Evolutionary conservation across 2,329 filamentous ascomycete genomes (phyloP), one percentile per base, ranked within the genome.

Genomic region (Cladosporium sp.): DNA sequence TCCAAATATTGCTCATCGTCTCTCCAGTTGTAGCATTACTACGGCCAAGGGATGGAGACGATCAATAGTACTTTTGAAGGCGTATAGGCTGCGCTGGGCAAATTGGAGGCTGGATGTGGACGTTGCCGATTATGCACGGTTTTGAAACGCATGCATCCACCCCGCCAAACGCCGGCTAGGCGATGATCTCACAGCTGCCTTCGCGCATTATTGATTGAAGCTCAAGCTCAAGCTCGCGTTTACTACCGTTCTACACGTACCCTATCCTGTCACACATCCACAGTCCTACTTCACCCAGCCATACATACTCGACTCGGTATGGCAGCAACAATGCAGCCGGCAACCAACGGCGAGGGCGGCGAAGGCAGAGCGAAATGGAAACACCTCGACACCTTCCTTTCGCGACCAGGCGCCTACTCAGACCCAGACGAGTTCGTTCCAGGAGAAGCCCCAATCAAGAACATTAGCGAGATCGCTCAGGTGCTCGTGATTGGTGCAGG

Each of bases 331-430:
- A 51, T 56, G 52, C 50, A 55, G 32, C 50, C 58, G 2, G 57
- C 54, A 41, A 54, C 43, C 15, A 65, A 51, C 63, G 67, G 50
- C 57, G 75, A 78, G 43, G 30, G 18, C 32, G 32, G 18, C 13
- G n/a, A 11, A 29, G 41, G 38, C 48, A 53, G 55, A 27, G 53
- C 52, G 20, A 55, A 56, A 52, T 62, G 90, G 90, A 84, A 82
- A 68, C 85, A 95, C 67, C 79, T 97, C 51, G 83, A 97, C 70
- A 84, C 79, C 55, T 83, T 96, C 57, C 79, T 95, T 50, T 83
- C 78, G 52, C 84, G 83, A 27, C 73, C 78, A 3, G 92, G 93
- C 1, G 89, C 93, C 1, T 95, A 88, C 67, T 91, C 86, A 29
- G 85, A 91, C 56, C 78, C 82, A 3, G 60, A 65, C 19, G 51